phyloP scores from a whole-genome alignment of 371 early-diverging fungal genomes.

The Circinella umbellata region DNA sequence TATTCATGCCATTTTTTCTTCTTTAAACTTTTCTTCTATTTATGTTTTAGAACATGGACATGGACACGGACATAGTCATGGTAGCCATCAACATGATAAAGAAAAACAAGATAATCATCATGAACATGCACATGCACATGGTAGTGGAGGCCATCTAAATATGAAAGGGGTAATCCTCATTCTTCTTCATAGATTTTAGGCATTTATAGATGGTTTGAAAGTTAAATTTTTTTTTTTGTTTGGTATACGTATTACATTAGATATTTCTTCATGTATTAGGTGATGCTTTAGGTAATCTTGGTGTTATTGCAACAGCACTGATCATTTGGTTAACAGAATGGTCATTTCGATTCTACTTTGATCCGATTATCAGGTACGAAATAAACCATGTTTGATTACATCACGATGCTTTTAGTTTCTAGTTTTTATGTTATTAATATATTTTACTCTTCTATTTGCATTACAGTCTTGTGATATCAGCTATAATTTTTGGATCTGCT shows the following conservation, averaged over 20 bases:
- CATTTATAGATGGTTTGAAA: no score
- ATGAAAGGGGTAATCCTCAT: constrained; percentile 75
- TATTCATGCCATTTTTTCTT: background rate
- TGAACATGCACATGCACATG: constrained; percentile 4
- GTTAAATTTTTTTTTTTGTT: background rate
- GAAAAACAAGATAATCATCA: constrained; percentile 26
- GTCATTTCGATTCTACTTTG: constrained; percentile 77
- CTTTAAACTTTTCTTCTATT: background rate
- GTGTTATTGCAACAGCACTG: constrained; percentile 85
- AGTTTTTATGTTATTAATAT: constrained; percentile 30
- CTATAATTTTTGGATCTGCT: constrained; percentile 45
- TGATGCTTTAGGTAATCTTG: constrained; percentile 93
- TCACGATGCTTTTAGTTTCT: no score
- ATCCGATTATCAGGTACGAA: constrained; percentile 70
- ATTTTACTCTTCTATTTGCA: constrained; percentile 67
- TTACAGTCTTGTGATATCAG: constrained; percentile 35
- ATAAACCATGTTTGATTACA: no score
- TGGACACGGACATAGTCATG: constrained; percentile 29
- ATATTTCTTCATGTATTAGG: constrained; percentile 95
- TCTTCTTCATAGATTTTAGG: no score
- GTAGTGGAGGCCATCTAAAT: constrained; percentile 67
- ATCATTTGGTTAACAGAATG: constrained; percentile 78
- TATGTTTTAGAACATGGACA: constrained; percentile 31
- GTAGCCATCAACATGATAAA: constrained; percentile 31
- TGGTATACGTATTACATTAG: constrained; percentile 24